phyloP scores from a whole-genome alignment of 2,329 filamentous ascomycete species.

The Diaporthe sp. region DNA sequence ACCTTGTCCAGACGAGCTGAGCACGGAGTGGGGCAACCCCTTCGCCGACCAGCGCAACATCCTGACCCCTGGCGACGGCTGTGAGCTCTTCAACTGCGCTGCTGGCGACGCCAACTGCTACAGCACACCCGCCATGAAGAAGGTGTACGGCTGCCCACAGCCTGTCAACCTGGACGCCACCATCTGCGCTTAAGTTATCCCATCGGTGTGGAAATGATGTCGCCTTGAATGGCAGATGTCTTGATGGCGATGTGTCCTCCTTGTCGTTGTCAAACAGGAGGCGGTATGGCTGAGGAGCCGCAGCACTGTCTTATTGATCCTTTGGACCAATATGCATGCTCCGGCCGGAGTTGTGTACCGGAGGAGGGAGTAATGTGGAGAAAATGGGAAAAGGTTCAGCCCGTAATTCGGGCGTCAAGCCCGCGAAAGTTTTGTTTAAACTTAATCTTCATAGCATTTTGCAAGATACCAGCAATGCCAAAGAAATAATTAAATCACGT shows the following conservation, averaged over 20 bases:
- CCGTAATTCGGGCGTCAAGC: background rate
- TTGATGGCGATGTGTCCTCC: background rate
- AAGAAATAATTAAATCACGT: background rate
- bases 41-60: conserved; percentile 50
- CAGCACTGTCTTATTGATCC: background rate
- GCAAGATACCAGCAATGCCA: background rate
- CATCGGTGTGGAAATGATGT: too few relatives aligned
- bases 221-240: background rate
- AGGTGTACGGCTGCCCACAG: conserved; percentile 52
- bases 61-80: conserved; percentile 49
- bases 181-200: conserved; percentile 38
- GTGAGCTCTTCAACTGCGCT: conserved; percentile 51
- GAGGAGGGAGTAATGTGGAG: background rate
- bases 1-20: conserved; percentile 48
- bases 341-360: background rate
- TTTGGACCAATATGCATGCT: background rate
- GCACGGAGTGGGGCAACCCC: conserved; percentile 53
- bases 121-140: conserved; percentile 50
- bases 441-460: background rate
- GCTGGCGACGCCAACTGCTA: conserved; percentile 50
- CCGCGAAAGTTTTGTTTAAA: background rate
- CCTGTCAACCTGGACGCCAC: conserved; percentile 49
- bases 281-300: background rate
- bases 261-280: background rate
- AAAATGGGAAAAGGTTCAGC: background rate